A percentile compares a stretch with the other conserved stretches of the same genome.
Conservation (phyloP, 805 yeast genomes). For the Candida cerambycidarum region DNA sequence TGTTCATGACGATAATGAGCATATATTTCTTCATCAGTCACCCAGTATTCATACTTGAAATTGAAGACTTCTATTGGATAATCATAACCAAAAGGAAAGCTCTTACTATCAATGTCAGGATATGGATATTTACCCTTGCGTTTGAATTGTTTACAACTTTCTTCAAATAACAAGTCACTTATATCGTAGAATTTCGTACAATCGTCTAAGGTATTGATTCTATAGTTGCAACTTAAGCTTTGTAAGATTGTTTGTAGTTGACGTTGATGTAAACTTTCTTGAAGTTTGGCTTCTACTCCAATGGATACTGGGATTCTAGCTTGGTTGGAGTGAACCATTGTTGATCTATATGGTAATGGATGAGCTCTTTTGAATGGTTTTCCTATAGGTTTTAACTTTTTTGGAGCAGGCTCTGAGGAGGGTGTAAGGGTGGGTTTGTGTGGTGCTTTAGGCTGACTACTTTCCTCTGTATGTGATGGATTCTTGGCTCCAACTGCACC, state of each 20-base stretch:
- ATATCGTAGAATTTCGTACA: slow-evolving; percentile 8
- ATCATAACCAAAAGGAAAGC: no score
- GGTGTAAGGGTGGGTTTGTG: no score
- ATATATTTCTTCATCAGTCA: slow-evolving; percentile 6
- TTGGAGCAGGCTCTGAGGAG: no score
- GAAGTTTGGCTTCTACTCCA: not conserved
- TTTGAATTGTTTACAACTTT: not conserved
- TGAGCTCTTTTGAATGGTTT: no score
- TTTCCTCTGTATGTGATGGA: no score
- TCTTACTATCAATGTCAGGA: not conserved
- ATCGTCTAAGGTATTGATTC: slow-evolving; percentile 9
- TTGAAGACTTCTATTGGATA: no score
- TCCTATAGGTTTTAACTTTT: no score
- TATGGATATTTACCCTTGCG: not conserved
- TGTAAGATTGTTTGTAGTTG: not conserved
- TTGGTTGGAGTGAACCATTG: not conserved
- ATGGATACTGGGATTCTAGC: not conserved
- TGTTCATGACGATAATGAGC: not conserved
- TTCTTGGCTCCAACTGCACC: no score
- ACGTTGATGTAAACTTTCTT: slow-evolving; percentile 5
- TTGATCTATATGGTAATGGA: no score
- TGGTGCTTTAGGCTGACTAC: no score
- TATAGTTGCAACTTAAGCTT: slow-evolving; percentile 5
- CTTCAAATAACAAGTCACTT: slow-evolving; percentile 11
- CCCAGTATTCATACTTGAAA: slow-evolving; percentile 9